Base-by-base conservation (phyloP, 768 basidiomycete species). In the Boletus pseudopeckii region DNA sequence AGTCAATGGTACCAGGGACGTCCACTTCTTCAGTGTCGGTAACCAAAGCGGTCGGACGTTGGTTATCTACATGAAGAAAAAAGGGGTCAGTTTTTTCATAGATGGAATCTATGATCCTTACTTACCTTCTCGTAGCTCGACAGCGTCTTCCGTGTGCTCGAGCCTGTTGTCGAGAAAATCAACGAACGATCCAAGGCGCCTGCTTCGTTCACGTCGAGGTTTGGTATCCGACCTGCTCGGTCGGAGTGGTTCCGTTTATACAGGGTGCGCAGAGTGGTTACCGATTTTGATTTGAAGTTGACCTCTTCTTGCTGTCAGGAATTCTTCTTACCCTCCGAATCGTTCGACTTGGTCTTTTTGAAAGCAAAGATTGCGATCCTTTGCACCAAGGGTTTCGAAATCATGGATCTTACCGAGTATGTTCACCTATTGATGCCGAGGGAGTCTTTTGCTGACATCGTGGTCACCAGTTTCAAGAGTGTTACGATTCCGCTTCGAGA, bases 241-340 rank as follows among this genome's bases (percentile, higher is more conserved):
- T 88, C 91, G 5, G 94, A 97, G 59, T 96, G 95, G 96, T 98
- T 98, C 81, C 79, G 95, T 36, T 76, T 89, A 24, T 98, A 95
- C 72, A 84, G 94, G 64, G 82, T 81, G 57, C 53, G 72, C 59
- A 6, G 33, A 13, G 18, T 14, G 38, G 18, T 8, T 10, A n/a
- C 15, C 9, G 5, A 30, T 44, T 42, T 42, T 39, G 1, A 26
- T 13, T 28, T 20, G 44, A 34, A 38, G 10, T 22, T 51, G 37
- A 61, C 20, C 1, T 18, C 39, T 52, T 45, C n/a, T 18, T 5
- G 18, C 15, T 22, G 0, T n/a, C 44, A 82, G 79, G 91, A 95
- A 72, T 96, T 94, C 73, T 95, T 92, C 81, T 71, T 96, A 45
- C 92, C 91, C 2, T 92, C 90, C 0, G 93, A 97, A 66, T 87